Evolutionary conservation across 192 early-diverging fungal genomes (phyloP).

Genomic region (Coemansia sp.): DNA sequence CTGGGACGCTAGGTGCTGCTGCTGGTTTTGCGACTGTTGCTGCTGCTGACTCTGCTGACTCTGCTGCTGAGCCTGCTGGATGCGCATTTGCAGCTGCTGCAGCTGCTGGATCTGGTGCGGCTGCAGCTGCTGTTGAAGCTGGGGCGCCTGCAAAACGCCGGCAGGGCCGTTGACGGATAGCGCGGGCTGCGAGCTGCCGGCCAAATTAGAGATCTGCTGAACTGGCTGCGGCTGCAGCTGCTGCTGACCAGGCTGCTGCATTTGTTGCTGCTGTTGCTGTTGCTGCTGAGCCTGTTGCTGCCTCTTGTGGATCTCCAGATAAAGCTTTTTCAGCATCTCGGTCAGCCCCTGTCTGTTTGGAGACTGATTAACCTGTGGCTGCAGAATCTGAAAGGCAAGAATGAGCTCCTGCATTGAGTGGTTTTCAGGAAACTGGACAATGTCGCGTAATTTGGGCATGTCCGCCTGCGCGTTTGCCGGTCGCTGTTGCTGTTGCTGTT

Average conservation of each 20-base stretch:
- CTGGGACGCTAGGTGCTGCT: conserved; percentile 13
- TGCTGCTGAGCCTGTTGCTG: conserved; percentile 13
- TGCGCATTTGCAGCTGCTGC: conserved; percentile 17
- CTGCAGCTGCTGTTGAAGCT: conserved; percentile 4
- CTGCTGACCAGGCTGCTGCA: too few relatives aligned
- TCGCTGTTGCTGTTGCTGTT: conserved; percentile 3
- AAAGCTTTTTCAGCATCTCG: conserved; percentile 13
- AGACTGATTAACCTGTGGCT: conserved; percentile 7
- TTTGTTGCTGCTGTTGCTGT: conserved; percentile 20
- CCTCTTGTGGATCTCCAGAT: conserved; percentile 14
- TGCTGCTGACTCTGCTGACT: conserved; percentile 6
- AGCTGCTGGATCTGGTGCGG: conserved; percentile 10
- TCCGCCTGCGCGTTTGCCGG: conserved; percentile 1
- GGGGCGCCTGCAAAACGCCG: background rate
- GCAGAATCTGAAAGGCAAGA: conserved; percentile 21
- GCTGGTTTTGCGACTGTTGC: background rate
- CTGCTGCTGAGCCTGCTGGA: conserved; percentile 21
- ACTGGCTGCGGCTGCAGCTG: too few relatives aligned
- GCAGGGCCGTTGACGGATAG: background rate
- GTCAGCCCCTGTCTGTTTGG: conserved; percentile 9
- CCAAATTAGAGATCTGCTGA: background rate
- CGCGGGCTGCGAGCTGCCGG: background rate
- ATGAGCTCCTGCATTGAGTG: conserved; percentile 21
- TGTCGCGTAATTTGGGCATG: conserved; percentile 16
- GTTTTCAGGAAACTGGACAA: conserved; percentile 26